Evolutionary conservation across 2,329 filamentous ascomycete species (phyloP).

Genomic region (Cryoendolithus antarcticus): DNA sequence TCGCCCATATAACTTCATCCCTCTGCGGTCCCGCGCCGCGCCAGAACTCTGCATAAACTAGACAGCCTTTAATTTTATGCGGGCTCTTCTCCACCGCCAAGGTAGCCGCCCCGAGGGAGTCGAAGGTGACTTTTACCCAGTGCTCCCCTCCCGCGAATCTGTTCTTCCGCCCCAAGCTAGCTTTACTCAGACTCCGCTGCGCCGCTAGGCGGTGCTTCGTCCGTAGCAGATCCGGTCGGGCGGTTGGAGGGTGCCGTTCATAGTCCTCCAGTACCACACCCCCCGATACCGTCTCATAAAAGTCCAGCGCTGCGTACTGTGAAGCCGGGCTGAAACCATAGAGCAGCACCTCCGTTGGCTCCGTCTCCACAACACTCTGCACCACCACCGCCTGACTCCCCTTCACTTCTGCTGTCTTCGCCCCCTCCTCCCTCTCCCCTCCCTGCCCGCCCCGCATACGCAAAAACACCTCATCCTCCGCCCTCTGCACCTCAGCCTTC

Average conservation of each 20-base stretch:
- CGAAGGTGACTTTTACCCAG: conserved; percentile 60
- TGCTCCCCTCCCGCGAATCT: conserved; percentile 71
- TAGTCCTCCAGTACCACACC: conserved; percentile 90
- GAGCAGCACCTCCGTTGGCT: conserved; percentile 68
- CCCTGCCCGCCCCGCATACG: conserved; percentile 13
- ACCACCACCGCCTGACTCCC: conserved; percentile 17
- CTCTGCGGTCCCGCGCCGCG: conserved; percentile 31
- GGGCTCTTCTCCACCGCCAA: conserved; percentile 35
- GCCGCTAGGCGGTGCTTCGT: conserved; percentile 60
- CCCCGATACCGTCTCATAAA: conserved; percentile 70
- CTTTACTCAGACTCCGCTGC: conserved; percentile 53
- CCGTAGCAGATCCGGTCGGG: conserved; percentile 55
- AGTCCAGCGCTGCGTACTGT: conserved; percentile 75
- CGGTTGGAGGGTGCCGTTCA: conserved; percentile 65
- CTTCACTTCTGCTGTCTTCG: conserved; percentile 12
- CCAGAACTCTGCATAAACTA: conserved; percentile 37
- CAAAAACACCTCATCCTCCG: conserved; percentile 36
- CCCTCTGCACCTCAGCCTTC: conserved; percentile 30
- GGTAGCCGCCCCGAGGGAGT: conserved; percentile 36
- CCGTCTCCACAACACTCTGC: conserved; percentile 20
- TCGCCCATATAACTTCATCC: conserved; percentile 31
- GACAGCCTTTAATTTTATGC: conserved; percentile 34
- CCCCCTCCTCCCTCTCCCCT: conserved; percentile 11
- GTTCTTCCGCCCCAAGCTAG: conserved; percentile 69
- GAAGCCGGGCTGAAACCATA: conserved; percentile 62